Evolutionary conservation across 2,329 filamentous ascomycete species (phyloP).

Genomic region (Nannizziopsis arthrosporioides): DNA sequence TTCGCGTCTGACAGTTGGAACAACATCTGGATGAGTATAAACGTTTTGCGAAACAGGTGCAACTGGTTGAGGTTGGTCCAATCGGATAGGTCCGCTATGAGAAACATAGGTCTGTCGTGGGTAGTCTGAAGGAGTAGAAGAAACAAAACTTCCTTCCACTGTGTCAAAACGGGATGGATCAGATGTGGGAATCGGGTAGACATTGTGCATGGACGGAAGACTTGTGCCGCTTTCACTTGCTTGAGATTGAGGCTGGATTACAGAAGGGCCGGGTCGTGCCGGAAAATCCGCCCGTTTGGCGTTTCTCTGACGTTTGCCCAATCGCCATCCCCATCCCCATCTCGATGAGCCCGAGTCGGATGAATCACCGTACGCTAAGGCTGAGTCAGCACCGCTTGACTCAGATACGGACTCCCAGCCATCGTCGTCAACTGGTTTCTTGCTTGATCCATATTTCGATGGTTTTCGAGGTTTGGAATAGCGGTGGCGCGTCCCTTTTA

Average conservation of each 20-base stretch:
- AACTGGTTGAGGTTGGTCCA: conserved; percentile 79
- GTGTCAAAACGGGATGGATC: conserved; percentile 55
- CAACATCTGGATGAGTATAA: conserved; percentile 38
- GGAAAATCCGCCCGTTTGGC: not conserved
- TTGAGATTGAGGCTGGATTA: not conserved
- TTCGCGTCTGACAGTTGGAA: conserved; percentile 13
- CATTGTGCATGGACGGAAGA: conserved; percentile 46
- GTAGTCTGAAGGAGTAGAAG: not conserved
- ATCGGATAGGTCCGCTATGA: conserved; percentile 50
- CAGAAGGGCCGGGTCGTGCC: not conserved
- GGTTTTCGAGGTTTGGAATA: not conserved
- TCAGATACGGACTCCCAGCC: conserved; percentile 50
- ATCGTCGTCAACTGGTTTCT: conserved; percentile 34
- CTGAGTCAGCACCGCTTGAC: conserved; percentile 42
- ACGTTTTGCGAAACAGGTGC: conserved; percentile 58
- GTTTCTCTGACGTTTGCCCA: conserved; percentile 37
- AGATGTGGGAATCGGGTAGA: conserved; percentile 55
- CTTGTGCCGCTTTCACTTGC: conserved; percentile 28
- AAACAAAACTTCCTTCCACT: conserved; percentile 25
- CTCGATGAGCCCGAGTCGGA: conserved; percentile 46
- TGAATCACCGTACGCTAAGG: conserved; percentile 49
- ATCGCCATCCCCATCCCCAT: conserved; percentile 54
- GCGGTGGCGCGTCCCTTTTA: conserved; percentile 21
- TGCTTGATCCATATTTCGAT: not conserved
- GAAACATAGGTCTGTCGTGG: conserved; percentile 12